Base-by-base conservation (phyloP, 805 yeast species). In the Metschnikowia kunwiensis region DNA sequence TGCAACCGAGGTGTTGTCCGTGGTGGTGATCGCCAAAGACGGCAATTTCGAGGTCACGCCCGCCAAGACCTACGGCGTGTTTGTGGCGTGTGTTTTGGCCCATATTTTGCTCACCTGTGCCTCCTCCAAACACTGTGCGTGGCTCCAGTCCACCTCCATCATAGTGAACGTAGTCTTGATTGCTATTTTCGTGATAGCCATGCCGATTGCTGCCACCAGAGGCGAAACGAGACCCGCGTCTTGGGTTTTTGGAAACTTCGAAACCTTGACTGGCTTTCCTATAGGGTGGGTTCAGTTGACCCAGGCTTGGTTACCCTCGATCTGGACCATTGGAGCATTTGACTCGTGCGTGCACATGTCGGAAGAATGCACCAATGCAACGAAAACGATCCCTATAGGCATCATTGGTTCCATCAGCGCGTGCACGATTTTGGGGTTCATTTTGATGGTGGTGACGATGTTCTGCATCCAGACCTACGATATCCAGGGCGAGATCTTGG, bases 241-340 rank as follows among this genome's bases (percentile, higher is more conserved):
- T 10, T 78, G 65, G 51, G 78, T 80, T 21, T 81, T 80, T 55
- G 78, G 78, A 19, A 56, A 69, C 24, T 66, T 69, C 36, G 61
- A 69, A 16, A 77, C 77, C 52, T 55, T 55, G 30, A 63, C 78
- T 22, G 70, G 66, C 24, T 80, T 84, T 80, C 68, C 77, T 9
- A 60, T 55, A 21, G 86, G 85, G 23, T 77, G 80, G 76, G 70
- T 75, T 31, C 45, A 56, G 40, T 30, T 72, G 73, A 35, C 47
- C 8, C 47, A 46, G 28, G 65, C 73, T 12, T 75, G 78, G 70
- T 70, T 78, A 75, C 80, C 86, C 0, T 78, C 80, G 2, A 73
- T 80, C 41, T 82, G 89, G 88, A 79, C 85, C 16, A 80, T 81
- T 52, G 83, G 84, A 17, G 78, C 82, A 0, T 80, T 79, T 55